phyloP scores from a whole-genome alignment of 345 rosid genomes.

The Citrus unshiu region DNA sequence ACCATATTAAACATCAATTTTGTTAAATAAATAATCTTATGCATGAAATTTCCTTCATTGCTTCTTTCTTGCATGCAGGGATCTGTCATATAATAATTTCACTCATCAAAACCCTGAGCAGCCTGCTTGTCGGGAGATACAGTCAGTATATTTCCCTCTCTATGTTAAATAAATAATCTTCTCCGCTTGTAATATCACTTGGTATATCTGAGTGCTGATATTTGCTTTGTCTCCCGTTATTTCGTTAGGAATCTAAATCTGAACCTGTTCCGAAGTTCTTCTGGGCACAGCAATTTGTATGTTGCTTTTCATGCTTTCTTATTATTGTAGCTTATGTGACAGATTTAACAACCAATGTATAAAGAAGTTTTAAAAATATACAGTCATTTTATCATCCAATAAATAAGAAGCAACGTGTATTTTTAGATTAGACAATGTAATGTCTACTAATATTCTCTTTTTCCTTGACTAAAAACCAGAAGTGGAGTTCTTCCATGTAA shows the following conservation, averaged over 20 bases:
- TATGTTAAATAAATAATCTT: not conserved
- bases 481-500: constrained; percentile 49
- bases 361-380: not conserved
- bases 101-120: constrained; percentile 17
- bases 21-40: not conserved
- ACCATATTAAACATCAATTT: not conserved
- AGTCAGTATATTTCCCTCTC: constrained; percentile 10
- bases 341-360: not conserved
- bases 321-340: not conserved
- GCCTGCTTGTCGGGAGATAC: constrained; percentile 27
- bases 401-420: not conserved
- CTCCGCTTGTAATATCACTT: not conserved
- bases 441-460: not conserved
- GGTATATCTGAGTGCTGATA: constrained; percentile 1
- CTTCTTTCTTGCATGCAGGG: constrained; percentile 28
- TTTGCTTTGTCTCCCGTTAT: constrained; percentile 8
- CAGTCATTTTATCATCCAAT: not conserved
- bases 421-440: not conserved
- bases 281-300: constrained; percentile 38
- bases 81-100: constrained; percentile 38
- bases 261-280: constrained; percentile 59
- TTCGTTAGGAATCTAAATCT: constrained; percentile 50
- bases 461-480: constrained; percentile 16
- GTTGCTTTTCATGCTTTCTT: constrained; percentile 18
- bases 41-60: not conserved